Base-by-base conservation (phyloP, 345 rosid genomes). In the Syzygium aromaticum region DNA sequence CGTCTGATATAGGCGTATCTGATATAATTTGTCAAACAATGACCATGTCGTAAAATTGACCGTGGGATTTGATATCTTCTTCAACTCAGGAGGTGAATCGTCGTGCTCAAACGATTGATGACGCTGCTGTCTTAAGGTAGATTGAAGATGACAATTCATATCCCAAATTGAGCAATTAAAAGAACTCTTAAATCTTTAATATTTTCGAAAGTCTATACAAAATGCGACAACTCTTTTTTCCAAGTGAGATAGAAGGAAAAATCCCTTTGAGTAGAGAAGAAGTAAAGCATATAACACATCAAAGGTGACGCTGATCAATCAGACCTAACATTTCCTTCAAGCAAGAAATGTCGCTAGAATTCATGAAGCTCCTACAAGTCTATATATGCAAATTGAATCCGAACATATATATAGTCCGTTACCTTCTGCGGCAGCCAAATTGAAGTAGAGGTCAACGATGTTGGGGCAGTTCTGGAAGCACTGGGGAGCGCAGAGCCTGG, bases 371-470 rank as follows among this genome's bases (percentile, higher is more conserved):
- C 80, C 80, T 8, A 23, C 22, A 33, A 17, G 25, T 33, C 49
- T 33, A 19, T 1, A 52, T 23, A 33, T 33, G 46, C 46, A 43
- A 43, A 3, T 43, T 43, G 46, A 43, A 6, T 43, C 46, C 46
- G 4, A 43, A 43, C 46, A 1, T 43, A 6, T 43, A 6, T 43
- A 43, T 43, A 6, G 46, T 43, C 46, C 6, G 46, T 43, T 92
- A 97, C 99, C 99, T 95, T 98, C 99, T 13, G 96, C 99, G 88
- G 95, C 94, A n/a, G 98, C 99, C 88, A 98, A 88, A 83, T 98
- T 96, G 94, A 92, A 96, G 94, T 94, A 96, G 51, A 98, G 99
- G 80, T 98, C 99, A 23, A 95, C 92, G 59, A 98, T 95, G 94
- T 95, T 96, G 88, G 98, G 95, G 90, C 99, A 96, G 84, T 90